Evolutionary conservation across 2,329 filamentous ascomycete species (phyloP), one percentile per base, ranked within the genome.

Genomic region (Colletotrichum godetiae): DNA sequence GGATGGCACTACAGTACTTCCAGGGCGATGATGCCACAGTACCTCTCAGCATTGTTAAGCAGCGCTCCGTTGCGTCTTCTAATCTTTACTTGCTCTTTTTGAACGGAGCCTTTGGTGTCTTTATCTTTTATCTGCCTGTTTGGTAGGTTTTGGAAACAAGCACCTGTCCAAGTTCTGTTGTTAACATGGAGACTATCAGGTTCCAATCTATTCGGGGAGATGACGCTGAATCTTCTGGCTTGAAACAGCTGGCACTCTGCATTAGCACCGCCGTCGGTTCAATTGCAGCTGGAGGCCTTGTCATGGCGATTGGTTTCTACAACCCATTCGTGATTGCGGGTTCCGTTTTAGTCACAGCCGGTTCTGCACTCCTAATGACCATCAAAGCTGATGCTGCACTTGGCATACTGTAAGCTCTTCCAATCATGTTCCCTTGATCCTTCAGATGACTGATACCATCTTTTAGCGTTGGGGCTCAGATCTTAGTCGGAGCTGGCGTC

Each of bases 191-290:
- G 3, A 22, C 11, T 3, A 1, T 19, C 19, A 61, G 59, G 59
- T 87, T 87, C 78, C 84, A 86, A 74, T 82, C 84, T 3, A 82
- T 87, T 15, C 79, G 85, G 29, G 82, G 80, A 11, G 80, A 81
- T 27, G 79, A 77, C 3, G 81, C 85, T 0, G 79, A 81, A 22
- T 77, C 81, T 53, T 84, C 83, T 10, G 84, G 84, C 3, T 80
- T 85, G 33, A 80, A 79, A 19, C 84, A 81, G 63, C 76, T 86
- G 6, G 84, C 83, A 4, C 77, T 83, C 72, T 79, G 85, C 10
- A 76, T 86, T 8, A 78, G 78, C 0, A 78, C 83, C 0, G 81
- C 85, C 5, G 64, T 84, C 22, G 78, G 77, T 22, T 80, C 80
- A 27, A 76, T 84, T 29, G 6, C 78, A 1, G 74, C 82, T 0